Evolutionary conservation across 495 filamentous ascomycete species (phyloP), one percentile per base, ranked within the genome.

Genomic region (Massariosphaeria phaeospora): DNA sequence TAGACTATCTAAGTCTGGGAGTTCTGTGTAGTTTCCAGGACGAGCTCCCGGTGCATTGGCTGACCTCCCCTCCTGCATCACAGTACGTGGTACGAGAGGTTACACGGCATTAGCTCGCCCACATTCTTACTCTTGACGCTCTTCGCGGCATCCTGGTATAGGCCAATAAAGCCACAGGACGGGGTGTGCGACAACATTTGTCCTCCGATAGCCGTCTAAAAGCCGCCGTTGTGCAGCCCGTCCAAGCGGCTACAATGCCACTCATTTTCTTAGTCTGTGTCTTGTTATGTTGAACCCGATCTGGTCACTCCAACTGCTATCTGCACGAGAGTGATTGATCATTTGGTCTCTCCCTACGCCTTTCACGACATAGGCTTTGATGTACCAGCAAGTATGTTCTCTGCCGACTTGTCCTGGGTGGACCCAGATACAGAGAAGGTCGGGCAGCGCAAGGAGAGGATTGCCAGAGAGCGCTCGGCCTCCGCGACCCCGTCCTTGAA

Each of bases 101-200:
- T 35, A 25, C 25, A 26, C 42, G 12, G 39, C 17, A 24, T 51
- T 44, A 55, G 45, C 21, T 35, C 35, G 15, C 45, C 50, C 36
- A 49, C 10, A 27, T 31, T 40, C 42, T 40, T 13, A 15, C 15
- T 27, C 43, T 38, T 29, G 44, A 55, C 55, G 48, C 42, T 42
- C 26, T 38, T 45, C 26, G 36, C 52, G 48, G 9, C 13, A 15
- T 44, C 35, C 41, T 9, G 18, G 23, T 33, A 48, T 34, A 49
- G 57, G 39, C 44, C 57, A 61, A 61, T 61, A 61, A 61, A 61
- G 57, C 57, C 57, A 61, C 57, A 26, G n/a, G n/a, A 51, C 13
- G 40, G 33, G 15, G 51, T 29, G 50, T 61, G 48, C 51, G 29
- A 61, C 51, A 30, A 21, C n/a, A 26, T 30, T 34, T 23, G 13